Base-by-base conservation (phyloP, 768 basidiomycete species). In the Cystofilobasidium macerans region DNA sequence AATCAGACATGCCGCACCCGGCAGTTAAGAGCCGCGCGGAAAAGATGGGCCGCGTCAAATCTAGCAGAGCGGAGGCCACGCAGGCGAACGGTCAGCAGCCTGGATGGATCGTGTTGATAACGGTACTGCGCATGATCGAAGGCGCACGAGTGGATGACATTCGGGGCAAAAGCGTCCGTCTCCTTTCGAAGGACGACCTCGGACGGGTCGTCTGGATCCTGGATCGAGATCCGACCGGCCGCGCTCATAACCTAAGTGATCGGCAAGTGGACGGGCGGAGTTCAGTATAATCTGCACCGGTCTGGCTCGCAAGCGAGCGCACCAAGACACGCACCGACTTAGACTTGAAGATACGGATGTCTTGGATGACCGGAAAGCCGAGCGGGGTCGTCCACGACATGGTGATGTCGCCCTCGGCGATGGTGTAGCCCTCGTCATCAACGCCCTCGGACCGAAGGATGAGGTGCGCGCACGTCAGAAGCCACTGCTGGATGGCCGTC, bases 41-140 rank as follows among this genome's bases (percentile, higher is more conserved):
- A 86, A 92, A 99, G 98, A 78, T 99, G 95, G 1, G 94, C 94
- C 2, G 95, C 95, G 75, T 99, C 95, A 33, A 99, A 81, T 3
- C 42, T 42, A 20, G 16, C 38, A 40, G 38, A 40, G 8, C 38
- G 38, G 38, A 40, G 38, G 9, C 9, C 38, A 40, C 8, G 9
- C 38, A 16, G 16, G n/a, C n/a, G n/a, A n/a, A n/a, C n/a, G n/a
- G n/a, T n/a, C n/a, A n/a, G n/a, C n/a, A n/a, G n/a, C n/a, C n/a
- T n/a, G n/a, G n/a, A n/a, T n/a, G n/a, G n/a, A n/a, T n/a, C n/a
- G n/a, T n/a, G n/a, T n/a, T n/a, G n/a, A n/a, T n/a, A n/a, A n/a
- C n/a, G n/a, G n/a, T n/a, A 38, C 36, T 14, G 7, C 36, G 36
- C 36, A 38, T n/a, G 36, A 38, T 38, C 36, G 36, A 38, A 14